Evolutionary conservation across 2,329 filamentous ascomycete genomes (phyloP).

Genomic region (Nemania sp.): DNA sequence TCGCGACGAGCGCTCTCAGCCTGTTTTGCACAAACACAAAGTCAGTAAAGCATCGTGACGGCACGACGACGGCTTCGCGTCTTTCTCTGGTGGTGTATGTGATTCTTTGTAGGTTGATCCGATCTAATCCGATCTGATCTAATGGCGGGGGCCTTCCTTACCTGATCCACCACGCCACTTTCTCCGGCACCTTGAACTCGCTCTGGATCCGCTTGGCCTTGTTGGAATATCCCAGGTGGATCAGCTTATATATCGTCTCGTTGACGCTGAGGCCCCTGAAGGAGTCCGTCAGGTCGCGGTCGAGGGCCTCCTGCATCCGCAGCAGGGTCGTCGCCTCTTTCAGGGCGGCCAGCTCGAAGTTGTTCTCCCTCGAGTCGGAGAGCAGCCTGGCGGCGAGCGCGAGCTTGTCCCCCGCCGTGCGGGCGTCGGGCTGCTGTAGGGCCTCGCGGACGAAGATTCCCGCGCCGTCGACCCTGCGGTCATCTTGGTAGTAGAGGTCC

Average conservation of each 20-base stretch:
- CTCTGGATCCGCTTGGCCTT: slow-evolving; percentile 84
- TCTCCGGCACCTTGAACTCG: slow-evolving; percentile 93
- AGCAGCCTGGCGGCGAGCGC: slow-evolving; percentile 84
- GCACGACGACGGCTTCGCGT: too few relatives aligned
- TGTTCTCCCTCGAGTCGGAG: slow-evolving; percentile 78
- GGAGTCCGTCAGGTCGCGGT: slow-evolving; percentile 76
- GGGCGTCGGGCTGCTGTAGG: slow-evolving; percentile 70
- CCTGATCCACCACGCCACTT: slow-evolving; percentile 84
- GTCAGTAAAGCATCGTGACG: too few relatives aligned
- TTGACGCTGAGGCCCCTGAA: slow-evolving; percentile 88
- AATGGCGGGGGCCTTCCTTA: too few relatives aligned
- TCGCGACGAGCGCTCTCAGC: slow-evolving; percentile 84
- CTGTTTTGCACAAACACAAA: slow-evolving; percentile 58
- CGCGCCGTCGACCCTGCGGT: slow-evolving; percentile 84
- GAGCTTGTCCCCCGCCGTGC: slow-evolving; percentile 80
- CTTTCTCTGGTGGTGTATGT: too few relatives aligned
- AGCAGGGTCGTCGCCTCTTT: slow-evolving; percentile 81
- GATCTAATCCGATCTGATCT: too few relatives aligned
- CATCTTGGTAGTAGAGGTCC: slow-evolving; percentile 96
- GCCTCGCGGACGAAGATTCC: slow-evolving; percentile 87
- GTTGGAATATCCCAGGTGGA: slow-evolving; percentile 79
- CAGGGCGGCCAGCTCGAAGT: slow-evolving; percentile 73
- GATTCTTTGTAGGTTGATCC: too few relatives aligned
- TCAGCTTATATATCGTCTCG: slow-evolving; percentile 88
- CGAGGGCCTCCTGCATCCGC: slow-evolving; percentile 83